Conservation (phyloP, 2,329 filamentous ascomycete species). For the Scedosporium dehoogii region DNA sequence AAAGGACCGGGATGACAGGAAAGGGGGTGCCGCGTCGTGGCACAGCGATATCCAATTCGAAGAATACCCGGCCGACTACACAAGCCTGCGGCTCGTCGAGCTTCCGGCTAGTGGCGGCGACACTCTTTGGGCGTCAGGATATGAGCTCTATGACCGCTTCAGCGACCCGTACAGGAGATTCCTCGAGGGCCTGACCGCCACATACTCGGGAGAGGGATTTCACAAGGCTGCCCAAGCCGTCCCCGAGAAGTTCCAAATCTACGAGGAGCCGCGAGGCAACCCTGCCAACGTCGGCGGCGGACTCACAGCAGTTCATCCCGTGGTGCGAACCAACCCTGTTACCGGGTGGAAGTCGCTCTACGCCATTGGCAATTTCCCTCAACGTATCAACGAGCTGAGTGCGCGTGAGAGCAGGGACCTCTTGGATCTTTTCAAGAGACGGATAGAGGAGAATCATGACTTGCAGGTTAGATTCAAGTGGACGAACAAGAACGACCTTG, state of each 20-base stretch:
- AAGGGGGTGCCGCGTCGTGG: conserved; percentile 27
- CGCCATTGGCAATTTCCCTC: conserved; percentile 39
- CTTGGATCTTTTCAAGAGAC: conserved; percentile 34
- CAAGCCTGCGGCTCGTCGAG: conserved; percentile 45
- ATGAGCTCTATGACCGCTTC: conserved; percentile 49
- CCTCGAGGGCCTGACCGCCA: conserved; percentile 40
- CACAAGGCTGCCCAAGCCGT: conserved; percentile 30
- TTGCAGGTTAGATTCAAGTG: conserved; percentile 45
- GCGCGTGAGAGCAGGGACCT: conserved; percentile 42
- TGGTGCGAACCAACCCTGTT: conserved; percentile 49
- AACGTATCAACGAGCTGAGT: conserved; percentile 44
- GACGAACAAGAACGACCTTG: conserved; percentile 36
- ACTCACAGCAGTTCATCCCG: conserved; percentile 39
- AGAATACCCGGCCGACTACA: conserved; percentile 48
- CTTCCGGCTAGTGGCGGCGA: conserved; percentile 49
- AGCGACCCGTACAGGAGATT: conserved; percentile 39
- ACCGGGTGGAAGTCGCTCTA: conserved; percentile 48
- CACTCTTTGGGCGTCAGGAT: conserved; percentile 54
- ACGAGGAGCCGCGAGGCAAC: conserved; percentile 36
- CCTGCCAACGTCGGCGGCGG: conserved; percentile 47
- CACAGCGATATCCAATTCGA: conserved; percentile 52
- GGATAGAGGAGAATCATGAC: conserved; percentile 46
- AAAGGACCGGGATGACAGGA: conserved; percentile 15
- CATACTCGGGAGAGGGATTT: conserved; percentile 24
- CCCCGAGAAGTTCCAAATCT: conserved; percentile 29